A percentile compares a stretch with the other conserved stretches of the same genome.
These are phyloP conservation scores for Rhodotorula diobovata DNA, from an alignment of 768 basidiomycete genomes.

Conservation along the genomic window DNA sequence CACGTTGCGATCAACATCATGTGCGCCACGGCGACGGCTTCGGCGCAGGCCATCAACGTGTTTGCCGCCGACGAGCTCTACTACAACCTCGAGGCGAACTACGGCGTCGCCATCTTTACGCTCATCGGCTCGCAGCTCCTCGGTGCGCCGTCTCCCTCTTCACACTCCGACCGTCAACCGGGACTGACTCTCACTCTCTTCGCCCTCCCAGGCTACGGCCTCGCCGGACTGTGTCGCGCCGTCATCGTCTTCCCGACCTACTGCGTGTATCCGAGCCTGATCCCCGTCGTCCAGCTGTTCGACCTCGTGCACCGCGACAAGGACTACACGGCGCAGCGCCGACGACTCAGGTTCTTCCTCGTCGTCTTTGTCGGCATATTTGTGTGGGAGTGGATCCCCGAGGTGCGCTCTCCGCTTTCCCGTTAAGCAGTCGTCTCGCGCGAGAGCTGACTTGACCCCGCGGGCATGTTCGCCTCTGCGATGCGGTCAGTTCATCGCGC, in stretches of 20 bases:
- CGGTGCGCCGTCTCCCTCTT: no score
- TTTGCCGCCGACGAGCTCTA: conserved; percentile 31
- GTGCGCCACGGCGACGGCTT: conserved; percentile 32
- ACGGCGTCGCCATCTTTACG: conserved; percentile 45
- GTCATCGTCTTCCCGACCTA: conserved; percentile 43
- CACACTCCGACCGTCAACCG: no score
- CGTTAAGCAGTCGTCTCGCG: not conserved
- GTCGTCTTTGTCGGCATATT: conserved; percentile 44
- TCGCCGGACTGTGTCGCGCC: conserved; percentile 41
- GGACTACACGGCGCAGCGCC: conserved; percentile 41
- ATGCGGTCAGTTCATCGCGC: conserved; percentile 37
- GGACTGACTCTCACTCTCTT: no score
- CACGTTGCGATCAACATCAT: conserved; percentile 33
- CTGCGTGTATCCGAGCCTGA: conserved; percentile 35
- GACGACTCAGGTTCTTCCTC: conserved; percentile 46
- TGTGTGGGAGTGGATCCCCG: conserved; percentile 32
- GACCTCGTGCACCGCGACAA: conserved; percentile 45
- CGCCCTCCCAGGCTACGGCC: conserved; percentile 39
- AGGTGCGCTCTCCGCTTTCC: not conserved
- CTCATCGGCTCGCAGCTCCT: conserved; percentile 36
- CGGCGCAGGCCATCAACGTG: conserved; percentile 31
- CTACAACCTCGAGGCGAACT: conserved; percentile 41
- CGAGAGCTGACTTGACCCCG: not conserved
- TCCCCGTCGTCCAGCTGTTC: conserved; percentile 42
- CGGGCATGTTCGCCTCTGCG: no score